These are phyloP conservation scores for Trichosanthes cucumerina DNA, from an alignment of 306 rosid genomes.

Conservation along the genomic window DNA sequence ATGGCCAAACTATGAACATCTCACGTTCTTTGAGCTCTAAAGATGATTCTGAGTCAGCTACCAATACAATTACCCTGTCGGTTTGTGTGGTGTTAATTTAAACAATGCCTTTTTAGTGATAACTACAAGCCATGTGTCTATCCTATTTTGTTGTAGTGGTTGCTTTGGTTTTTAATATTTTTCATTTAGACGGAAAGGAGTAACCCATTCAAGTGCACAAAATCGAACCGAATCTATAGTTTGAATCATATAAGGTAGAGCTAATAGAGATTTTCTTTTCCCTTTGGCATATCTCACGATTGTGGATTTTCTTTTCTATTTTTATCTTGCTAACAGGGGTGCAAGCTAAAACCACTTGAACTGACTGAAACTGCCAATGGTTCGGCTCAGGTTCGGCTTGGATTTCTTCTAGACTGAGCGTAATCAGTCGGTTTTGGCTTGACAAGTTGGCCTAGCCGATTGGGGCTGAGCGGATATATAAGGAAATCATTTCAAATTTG, in stretches of 20 bases:
- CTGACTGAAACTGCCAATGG: too few species aligned
- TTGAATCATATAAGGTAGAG: background rate
- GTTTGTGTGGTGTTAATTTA: slow-evolving; percentile 5
- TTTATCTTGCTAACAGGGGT: background rate
- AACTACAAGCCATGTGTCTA: background rate
- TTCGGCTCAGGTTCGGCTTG: too few species aligned
- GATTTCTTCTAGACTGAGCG: too few species aligned
- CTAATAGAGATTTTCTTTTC: background rate
- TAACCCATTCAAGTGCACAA: background rate
- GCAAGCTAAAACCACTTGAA: too few species aligned
- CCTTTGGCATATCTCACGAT: background rate
- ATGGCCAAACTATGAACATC: background rate
- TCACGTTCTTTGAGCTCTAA: background rate
- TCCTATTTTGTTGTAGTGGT: background rate
- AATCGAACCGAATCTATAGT: background rate
- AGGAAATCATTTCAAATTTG: too few species aligned
- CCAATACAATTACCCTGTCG: background rate
- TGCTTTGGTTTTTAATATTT: background rate
- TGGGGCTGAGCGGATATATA: too few species aligned
- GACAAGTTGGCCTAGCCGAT: too few species aligned
- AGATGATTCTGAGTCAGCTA: slow-evolving; percentile 10
- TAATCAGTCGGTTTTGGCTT: too few species aligned
- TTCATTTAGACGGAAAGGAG: background rate
- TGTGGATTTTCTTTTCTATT: too few species aligned
- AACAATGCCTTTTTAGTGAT: background rate